Evolutionary conservation across 805 yeast genomes (phyloP).

Genomic region (Lipomyces starkeyi): DNA sequence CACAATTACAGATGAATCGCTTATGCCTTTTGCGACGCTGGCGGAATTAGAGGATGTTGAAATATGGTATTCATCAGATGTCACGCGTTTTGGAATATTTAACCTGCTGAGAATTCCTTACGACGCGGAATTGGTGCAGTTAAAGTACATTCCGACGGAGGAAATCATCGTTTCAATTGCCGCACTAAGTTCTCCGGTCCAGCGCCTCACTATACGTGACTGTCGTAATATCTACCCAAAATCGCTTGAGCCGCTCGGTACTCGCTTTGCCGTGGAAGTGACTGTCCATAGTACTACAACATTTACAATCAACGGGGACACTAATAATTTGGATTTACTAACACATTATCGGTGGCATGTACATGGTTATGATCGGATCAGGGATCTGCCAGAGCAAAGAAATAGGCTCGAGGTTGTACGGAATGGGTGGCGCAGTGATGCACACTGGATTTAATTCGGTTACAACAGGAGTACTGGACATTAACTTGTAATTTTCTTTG

Average conservation of each 20-base stretch:
- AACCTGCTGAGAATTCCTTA: conserved; percentile 17
- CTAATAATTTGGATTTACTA: conserved; percentile 18
- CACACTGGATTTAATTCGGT: conserved; percentile 23
- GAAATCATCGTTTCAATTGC: conserved; percentile 4
- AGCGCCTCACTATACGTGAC: conserved; percentile 17
- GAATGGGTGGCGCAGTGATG: conserved; percentile 22
- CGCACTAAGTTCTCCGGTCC: neutral
- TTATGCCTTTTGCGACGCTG: conserved; percentile 13
- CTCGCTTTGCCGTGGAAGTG: conserved; percentile 12
- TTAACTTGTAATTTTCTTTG: neutral
- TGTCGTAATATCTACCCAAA: conserved; percentile 24
- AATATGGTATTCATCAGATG: conserved; percentile 15
- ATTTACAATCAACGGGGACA: conserved; percentile 20
- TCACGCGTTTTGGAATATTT: conserved; percentile 27
- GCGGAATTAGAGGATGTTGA: conserved; percentile 7
- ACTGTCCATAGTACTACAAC: conserved; percentile 21
- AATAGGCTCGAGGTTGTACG: neutral
- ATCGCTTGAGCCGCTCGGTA: conserved; percentile 10
- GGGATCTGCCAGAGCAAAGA: conserved; percentile 21
- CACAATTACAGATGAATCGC: conserved; percentile 24
- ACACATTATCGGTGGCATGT: conserved; percentile 23
- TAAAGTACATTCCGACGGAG: conserved; percentile 12
- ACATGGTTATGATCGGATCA: conserved; percentile 27
- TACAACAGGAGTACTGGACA: neutral
- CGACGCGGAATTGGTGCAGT: neutral